These are phyloP conservation scores for Sequoiadendron giganteum DNA, from an alignment of 75 land plant genomes.

Conservation along the genomic window DNA sequence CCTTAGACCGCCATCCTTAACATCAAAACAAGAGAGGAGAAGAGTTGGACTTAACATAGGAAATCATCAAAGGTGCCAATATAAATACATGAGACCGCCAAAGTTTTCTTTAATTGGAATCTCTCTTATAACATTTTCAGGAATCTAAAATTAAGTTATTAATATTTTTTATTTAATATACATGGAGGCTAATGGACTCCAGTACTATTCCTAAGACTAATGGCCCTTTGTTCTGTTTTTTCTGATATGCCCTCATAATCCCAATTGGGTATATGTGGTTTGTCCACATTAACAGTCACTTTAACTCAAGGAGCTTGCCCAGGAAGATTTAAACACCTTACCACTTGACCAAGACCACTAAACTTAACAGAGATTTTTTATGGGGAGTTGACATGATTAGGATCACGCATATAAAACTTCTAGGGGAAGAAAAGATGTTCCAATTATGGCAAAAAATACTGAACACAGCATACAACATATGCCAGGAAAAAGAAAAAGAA, in stretches of 20 bases:
- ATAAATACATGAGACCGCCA: neutral
- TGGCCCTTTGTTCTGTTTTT: too few relatives aligned
- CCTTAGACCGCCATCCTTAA: neutral
- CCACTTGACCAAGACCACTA: neutral
- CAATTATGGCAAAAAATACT: too few relatives aligned
- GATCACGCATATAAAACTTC: neutral
- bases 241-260: too few relatives aligned
- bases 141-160: too few relatives aligned
- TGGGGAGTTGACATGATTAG: neutral
- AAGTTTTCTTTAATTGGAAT: neutral
- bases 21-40: neutral
- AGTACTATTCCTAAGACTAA: too few relatives aligned
- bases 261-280: too few relatives aligned
- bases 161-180: too few relatives aligned
- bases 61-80: neutral
- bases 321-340: neutral
- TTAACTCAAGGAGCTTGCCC: neutral
- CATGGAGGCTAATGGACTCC: too few relatives aligned
- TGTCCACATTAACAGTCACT: neutral
- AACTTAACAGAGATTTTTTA: neutral
- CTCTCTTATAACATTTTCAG: too few relatives aligned
- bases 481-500: neutral
- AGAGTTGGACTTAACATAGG: neutral
- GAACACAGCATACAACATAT: neutral
- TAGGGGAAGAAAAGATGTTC: neutral